These are phyloP conservation scores for Solanum phureja DNA, from an alignment of 257 asterid species.

Conservation along the genomic window DNA sequence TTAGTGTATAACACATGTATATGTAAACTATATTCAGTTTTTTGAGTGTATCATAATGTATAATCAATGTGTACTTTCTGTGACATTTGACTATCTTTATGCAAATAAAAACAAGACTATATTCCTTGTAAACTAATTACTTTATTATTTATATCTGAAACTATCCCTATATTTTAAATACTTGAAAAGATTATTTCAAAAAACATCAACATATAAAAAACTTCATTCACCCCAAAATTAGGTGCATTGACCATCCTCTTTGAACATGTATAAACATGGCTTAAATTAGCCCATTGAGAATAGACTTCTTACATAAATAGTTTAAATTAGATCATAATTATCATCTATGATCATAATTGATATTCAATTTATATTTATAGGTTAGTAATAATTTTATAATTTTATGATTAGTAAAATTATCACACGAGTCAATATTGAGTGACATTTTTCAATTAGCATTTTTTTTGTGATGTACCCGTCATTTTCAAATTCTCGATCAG, in stretches of 20 bases:
- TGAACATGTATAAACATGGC: not conserved
- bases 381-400: not conserved
- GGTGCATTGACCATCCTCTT: not conserved
- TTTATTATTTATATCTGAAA: too few relatives aligned
- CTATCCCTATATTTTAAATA: not conserved
- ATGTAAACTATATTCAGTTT: too few relatives aligned
- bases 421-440: not conserved
- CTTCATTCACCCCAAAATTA: not conserved
- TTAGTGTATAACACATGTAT: not conserved
- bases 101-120: too few relatives aligned
- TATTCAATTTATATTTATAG: not conserved
- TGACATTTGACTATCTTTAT: not conserved
- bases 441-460: not conserved
- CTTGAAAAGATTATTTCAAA: not conserved
- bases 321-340: not conserved
- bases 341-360: not conserved
- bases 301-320: not conserved
- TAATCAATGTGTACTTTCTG: too few relatives aligned
- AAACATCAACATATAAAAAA: not conserved
- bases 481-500: too few relatives aligned
- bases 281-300: not conserved
- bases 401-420: not conserved
- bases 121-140: not conserved
- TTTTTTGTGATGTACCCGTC: too few relatives aligned
- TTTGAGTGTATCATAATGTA: not conserved